These are phyloP conservation scores for Colletotrichum eleusines DNA, from an alignment of 2,329 filamentous ascomycete genomes.

Conservation along the genomic window DNA sequence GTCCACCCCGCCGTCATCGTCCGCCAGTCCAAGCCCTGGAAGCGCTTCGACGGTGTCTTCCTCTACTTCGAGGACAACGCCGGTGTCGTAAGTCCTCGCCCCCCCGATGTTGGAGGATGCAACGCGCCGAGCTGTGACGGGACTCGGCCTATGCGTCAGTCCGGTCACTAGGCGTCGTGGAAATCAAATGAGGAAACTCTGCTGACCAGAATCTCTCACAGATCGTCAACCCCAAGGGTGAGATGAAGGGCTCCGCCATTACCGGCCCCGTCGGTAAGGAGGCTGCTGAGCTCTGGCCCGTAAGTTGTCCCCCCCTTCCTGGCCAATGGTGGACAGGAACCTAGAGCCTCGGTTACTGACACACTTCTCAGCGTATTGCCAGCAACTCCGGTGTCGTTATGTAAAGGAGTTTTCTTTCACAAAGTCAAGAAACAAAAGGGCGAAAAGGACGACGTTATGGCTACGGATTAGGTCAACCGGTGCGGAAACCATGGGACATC, in stretches of 20 bases:
- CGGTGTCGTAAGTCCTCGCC: constrained; percentile 82
- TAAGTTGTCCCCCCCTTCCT: constrained; percentile 70
- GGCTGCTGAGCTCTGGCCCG: constrained; percentile 99
- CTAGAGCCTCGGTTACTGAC: constrained; percentile 48
- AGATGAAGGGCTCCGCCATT: constrained; percentile 99
- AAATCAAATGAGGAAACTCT: constrained; percentile 1
- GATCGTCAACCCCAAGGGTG: constrained; percentile 99
- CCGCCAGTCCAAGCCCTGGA: constrained; percentile 99
- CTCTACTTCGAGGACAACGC: constrained; percentile 99
- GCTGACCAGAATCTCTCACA: constrained; percentile 58
- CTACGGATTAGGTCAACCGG: constrained; percentile 43
- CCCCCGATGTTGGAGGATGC: constrained; percentile 1
- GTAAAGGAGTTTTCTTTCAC: constrained; percentile 70
- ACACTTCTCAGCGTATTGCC: constrained; percentile 85
- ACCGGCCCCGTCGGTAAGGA: constrained; percentile 99
- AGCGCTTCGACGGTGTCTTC: constrained; percentile 97
- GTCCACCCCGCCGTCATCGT: constrained; percentile 99
- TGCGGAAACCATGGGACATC: constrained; percentile 38
- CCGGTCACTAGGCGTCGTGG: background rate
- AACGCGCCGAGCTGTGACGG: background rate
- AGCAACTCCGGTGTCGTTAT: constrained; percentile 99
- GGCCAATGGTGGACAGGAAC: background rate
- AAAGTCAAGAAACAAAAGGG: constrained; percentile 40
- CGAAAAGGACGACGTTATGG: constrained; percentile 42
- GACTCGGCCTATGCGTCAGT: background rate